Base-by-base conservation (phyloP, 208 protist genomes). In the Strigomonas culicis region DNA sequence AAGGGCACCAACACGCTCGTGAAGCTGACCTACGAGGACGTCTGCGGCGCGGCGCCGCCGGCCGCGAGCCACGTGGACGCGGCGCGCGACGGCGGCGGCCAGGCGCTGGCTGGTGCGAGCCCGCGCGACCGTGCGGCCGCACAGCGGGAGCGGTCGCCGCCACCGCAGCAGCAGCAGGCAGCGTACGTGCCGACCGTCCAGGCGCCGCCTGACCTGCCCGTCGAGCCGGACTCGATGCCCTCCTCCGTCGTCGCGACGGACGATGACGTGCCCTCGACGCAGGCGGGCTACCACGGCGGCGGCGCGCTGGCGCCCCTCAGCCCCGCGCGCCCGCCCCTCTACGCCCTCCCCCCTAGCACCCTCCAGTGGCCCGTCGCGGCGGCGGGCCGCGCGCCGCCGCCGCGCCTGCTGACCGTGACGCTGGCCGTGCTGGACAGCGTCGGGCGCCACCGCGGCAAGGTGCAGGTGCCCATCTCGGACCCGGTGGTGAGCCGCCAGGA, bases 1-100 rank as follows among this genome's bases (percentile, higher is more conserved):
- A 10, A 32, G 21, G 52, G n/a, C n/a, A n/a, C n/a, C n/a, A n/a
- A 58, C 52, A 58, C 52, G 25, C 28, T 58, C 4, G 27, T 39
- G 8, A 58, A 58, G 24, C 25, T 58, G 24, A 39, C 30, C 52
- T 58, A 58, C 52, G 52, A 58, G 6, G 52, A 58, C 28, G 52
- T 58, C 28, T 58, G 52, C 39, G 17, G 17, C 39, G 39, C 17
- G 39, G 39, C 11, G 39, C 17, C 10, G 11, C 17, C 39, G 39
- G 39, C 10, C 39, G 39, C 39, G n/a, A n/a, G n/a, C n/a, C n/a
- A n/a, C n/a, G n/a, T n/a, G n/a, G n/a, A n/a, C n/a, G n/a, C n/a
- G n/a, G n/a, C n/a, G n/a, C n/a, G n/a, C n/a, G n/a, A n/a, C n/a
- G n/a, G n/a, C n/a, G n/a, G n/a, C n/a, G n/a, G n/a, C n/a, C n/a